Base-by-base conservation (phyloP, 177 flowering plant species). In the Vitis hybrid region DNA sequence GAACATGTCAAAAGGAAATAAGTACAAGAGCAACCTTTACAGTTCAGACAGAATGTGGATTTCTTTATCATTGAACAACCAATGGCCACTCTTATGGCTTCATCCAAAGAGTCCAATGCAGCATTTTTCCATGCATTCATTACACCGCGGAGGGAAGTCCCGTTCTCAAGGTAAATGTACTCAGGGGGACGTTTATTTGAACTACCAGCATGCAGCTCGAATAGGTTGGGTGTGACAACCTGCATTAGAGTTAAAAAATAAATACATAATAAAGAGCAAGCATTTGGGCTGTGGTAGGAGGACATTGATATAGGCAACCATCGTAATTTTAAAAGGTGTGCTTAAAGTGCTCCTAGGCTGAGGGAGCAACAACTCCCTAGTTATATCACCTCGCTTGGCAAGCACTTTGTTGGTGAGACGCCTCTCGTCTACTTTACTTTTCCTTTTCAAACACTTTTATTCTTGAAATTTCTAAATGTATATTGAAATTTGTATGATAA, bases 201-300 rank as follows among this genome's bases (percentile, higher is more conserved):
- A 79, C 97, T 89, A 48, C 88, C 85, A 10, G 99, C 99, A 83
- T 95, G 99, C 64, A 75, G 58, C 78, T 95, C 97, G 75, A 88
- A 95, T 50, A 80, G 69, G 18, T 69, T 72, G 52, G 94, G 89
- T 0, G 85, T 70, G n/a, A 93, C 79, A 68, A 89, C 83, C 99
- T 95, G 77, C 35, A 65, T 58, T 64, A 2, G 50, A 14, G 24
- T 24, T 4, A 10, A 3, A 16, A 14, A 57, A 6, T 11, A 30
- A 1, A 21, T 35, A 19, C 4, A 56, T 11, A 27, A 27, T 51
- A 57, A n/a, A 21, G 40, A 19, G 6, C 60, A 48, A 60, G 32
- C 40, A 7, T 40, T 40, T 40, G 48, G 48, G 32, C 5, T 3
- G 30, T 30, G 32, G 4, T 30, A 30, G 32, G 5, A 30, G 32